Base-by-base conservation (phyloP, 2,329 filamentous ascomycete genomes). In the Ophiocordyceps camponoti-leonardi region DNA sequence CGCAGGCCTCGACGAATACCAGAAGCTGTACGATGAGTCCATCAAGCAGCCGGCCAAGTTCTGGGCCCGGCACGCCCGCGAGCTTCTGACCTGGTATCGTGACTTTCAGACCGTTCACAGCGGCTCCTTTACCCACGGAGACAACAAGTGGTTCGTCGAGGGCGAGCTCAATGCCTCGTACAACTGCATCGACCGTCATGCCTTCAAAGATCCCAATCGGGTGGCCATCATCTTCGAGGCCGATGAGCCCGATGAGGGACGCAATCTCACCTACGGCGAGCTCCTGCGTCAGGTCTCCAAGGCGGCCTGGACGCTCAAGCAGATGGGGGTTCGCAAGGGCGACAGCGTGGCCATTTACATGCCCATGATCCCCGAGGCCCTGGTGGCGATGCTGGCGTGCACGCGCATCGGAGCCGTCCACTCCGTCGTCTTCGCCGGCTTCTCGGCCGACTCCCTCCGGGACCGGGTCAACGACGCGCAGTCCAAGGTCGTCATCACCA, bases 201-300 rank as follows among this genome's bases (percentile, higher is more conserved):
- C 92, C n/a, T 77, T 93, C 67, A 87, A 88, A 67, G 80, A 94
- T 67, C 92, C 92, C 43, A 70, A 96, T 68, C 86, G 83, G 67
- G 79, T 92, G 43, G 92, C 92, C 62, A 94, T 98, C 67, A 94
- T 96, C 68, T 98, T 96, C 71, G 92, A 98, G 71, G 90, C 88
- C 49, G 92, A 98, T 58, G 92, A 98, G 67, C 77, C 82, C 40
- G 73, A 67, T 45, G 83, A 94, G 60, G 88, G 92, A 59, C 86
- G 90, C 53, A 88, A 75, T 53, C 82, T 98, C 63, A 92, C 86
- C 52, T 98, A 96, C 57, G 77, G 83, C 56, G 88, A 98, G 73
- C 82, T 98, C 45, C 77, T 96, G 50, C 81, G 87, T 51, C 79
- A 98, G 64, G 90, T 98, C 44, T 95, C 83, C 58, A 83, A 78